phyloP scores from a whole-genome alignment of 1,284 basidiomycete species.

The Leccinum brunneo-olivaceum region DNA sequence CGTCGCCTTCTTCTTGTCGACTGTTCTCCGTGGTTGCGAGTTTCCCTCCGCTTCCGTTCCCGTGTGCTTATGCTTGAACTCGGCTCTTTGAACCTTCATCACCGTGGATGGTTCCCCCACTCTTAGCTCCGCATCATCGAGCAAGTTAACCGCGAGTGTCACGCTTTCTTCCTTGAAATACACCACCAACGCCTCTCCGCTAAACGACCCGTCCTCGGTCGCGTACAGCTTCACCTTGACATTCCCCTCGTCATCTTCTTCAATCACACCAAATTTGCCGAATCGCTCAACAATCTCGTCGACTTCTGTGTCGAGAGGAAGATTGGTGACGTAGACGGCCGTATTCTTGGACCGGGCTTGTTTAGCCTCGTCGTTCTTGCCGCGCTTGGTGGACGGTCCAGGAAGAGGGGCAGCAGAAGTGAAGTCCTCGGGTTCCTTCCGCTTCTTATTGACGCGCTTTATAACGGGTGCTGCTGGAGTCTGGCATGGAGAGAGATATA shows the following conservation, averaged over 20 bases:
- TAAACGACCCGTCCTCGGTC: slow-evolving; percentile 84
- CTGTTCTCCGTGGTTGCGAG: slow-evolving; percentile 52
- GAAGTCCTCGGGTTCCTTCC: slow-evolving; percentile 73
- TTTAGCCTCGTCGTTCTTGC: slow-evolving; percentile 46
- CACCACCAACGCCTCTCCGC: slow-evolving; percentile 92
- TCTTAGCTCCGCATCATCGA: slow-evolving; percentile 90
- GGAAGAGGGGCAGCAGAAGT: slow-evolving; percentile 50
- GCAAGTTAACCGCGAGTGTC: slow-evolving; percentile 72
- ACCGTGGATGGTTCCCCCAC: slow-evolving; percentile 68
- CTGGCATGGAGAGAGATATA: slow-evolving; percentile 36
- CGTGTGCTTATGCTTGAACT: slow-evolving; percentile 68
- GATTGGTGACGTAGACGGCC: slow-evolving; percentile 83
- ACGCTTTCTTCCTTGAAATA: slow-evolving; percentile 98
- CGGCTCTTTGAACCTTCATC: slow-evolving; percentile 82
- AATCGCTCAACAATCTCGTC: slow-evolving; percentile 81
- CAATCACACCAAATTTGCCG: slow-evolving; percentile 84
- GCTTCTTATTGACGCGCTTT: slow-evolving; percentile 74
- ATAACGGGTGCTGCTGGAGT: slow-evolving; percentile 79
- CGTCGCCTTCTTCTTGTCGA: slow-evolving; percentile 78
- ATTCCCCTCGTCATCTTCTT: slow-evolving; percentile 84
- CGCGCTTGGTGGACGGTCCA: slow-evolving; percentile 59
- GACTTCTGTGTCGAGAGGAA: slow-evolving; percentile 72
- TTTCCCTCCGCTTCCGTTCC: slow-evolving; percentile 26
- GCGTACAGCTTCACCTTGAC: slow-evolving; percentile 93
- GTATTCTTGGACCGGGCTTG: slow-evolving; percentile 76